These are phyloP conservation scores for Yamadazyma kanchanaburiensis DNA, from an alignment of 1,139 yeast species.

Conservation along the genomic window DNA sequence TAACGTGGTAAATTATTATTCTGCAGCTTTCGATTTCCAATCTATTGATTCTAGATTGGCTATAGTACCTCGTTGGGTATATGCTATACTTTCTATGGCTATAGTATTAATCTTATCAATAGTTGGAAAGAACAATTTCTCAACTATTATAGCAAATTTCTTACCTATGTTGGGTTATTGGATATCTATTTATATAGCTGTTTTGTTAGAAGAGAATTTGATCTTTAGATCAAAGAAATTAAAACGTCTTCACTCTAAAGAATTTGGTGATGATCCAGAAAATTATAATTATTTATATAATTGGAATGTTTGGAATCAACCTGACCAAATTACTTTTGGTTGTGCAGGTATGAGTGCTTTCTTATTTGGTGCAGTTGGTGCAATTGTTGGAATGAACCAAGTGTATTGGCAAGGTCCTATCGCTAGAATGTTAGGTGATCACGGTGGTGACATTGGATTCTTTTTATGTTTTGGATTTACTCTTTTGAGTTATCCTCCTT, in stretches of 20 bases:
- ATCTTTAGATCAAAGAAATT: conserved; percentile 61
- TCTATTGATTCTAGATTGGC: conserved; percentile 62
- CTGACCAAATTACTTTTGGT: conserved; percentile 54
- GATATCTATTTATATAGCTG: conserved; percentile 77
- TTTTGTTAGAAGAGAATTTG: conserved; percentile 70
- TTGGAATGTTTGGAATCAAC: conserved; percentile 67
- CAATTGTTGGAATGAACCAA: conserved; percentile 81
- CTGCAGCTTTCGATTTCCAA: conserved; percentile 80
- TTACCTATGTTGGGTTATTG: conserved; percentile 94
- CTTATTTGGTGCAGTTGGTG: conserved; percentile 66
- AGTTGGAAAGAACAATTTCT: conserved; percentile 74
- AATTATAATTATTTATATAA: conserved; percentile 35
- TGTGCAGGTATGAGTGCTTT: conserved; percentile 63
- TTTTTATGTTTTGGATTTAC: conserved; percentile 77
- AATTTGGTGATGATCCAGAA: conserved; percentile 28
- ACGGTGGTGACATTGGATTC: conserved; percentile 79
- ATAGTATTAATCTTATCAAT: conserved; percentile 67
- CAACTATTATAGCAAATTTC: conserved; percentile 78
- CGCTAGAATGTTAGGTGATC: conserved; percentile 51
- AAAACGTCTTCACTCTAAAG: conserved; percentile 49
- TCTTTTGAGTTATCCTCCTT: conserved; percentile 58
- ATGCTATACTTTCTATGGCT: conserved; percentile 65
- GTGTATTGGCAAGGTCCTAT: conserved; percentile 74
- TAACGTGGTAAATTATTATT: conserved; percentile 62
- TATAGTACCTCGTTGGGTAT: conserved; percentile 73